Base-by-base conservation (phyloP, 495 filamentous ascomycete genomes). In the Penicillium goetzii region DNA sequence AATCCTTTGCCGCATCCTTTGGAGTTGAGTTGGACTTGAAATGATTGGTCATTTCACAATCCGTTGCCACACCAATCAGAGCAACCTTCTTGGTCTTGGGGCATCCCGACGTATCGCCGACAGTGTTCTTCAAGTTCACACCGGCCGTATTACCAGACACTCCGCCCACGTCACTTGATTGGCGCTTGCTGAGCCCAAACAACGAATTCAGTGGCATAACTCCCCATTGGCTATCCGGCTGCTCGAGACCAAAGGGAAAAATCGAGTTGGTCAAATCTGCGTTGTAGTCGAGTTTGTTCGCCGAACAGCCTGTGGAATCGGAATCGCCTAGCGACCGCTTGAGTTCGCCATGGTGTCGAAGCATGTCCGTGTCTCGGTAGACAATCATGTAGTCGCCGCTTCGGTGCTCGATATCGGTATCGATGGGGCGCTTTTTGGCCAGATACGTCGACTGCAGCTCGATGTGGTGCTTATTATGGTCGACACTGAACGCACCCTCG, bases 51-150 rank as follows among this genome's bases (percentile, higher is more conserved):
- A 97, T 97, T 9, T 85, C 87, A 80, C 95, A 99, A 74, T 99
- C 95, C 0, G 92, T 95, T 7, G 93, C 93, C 21, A 99, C 88
- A 14, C 95, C 95, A 25, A 99, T 87, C 61, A 98, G 77, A 8
- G 96, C 95, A 34, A 99, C 92, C 75, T 90, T 92, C 59, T 92
- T 87, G 6, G 92, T 94, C 8, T 82, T 87, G 47, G 96, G 96
- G 71, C 95, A 99, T 51, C 95, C 95, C 12, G 75, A 72, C 0
- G 89, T 90, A 50, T 84, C 86, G 30, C 94, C 95, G 68, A 99
- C 97, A n/a, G 85, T 92, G 28, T 76, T 83, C 33, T 81, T 83
- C 61, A 97, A 77, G 67, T 97, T 97, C 58, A 96, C 91, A 63
- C 91, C 90, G 28, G 88, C 93, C 52, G 87, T 86, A 70, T 92